Conservation (phyloP, 169 alveolate species). For the Miamiensis avidus region DNA sequence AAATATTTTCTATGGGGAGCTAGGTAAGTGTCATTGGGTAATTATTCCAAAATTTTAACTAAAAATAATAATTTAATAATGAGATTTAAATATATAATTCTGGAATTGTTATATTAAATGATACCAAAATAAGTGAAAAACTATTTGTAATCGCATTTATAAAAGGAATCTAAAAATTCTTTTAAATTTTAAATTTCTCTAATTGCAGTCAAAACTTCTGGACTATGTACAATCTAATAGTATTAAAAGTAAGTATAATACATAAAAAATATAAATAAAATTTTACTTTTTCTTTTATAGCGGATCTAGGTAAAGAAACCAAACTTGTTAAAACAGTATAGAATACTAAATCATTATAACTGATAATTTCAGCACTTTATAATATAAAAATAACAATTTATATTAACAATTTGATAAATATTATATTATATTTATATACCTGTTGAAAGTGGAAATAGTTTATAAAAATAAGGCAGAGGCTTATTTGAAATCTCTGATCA, state of each 20-base stretch:
- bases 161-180: constrained; percentile 84
- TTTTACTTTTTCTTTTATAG: constrained; percentile 35
- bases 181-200: constrained; percentile 87
- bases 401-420: no score
- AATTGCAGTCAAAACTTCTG: constrained; percentile 92
- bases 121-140: constrained; percentile 84
- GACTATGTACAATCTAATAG: constrained; percentile 81
- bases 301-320: constrained; percentile 50
- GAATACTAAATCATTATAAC: constrained; percentile 90
- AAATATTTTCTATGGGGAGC: constrained; percentile 86
- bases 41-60: constrained; percentile 72
- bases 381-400: no score
- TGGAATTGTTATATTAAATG: no score
- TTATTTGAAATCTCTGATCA: constrained; percentile 87
- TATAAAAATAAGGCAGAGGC: constrained; percentile 80
- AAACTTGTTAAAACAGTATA: constrained; percentile 91
- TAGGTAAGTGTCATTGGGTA: constrained; percentile 85
- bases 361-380: constrained; percentile 84
- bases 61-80: background rate
- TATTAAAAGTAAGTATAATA: background rate
- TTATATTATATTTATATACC: background rate
- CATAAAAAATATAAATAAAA: background rate
- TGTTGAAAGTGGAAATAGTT: constrained; percentile 46
- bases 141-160: constrained; percentile 89
- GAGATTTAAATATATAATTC: no score